Conservation (phyloP, 768 basidiomycete genomes). For the Myochromella boudieri region DNA sequence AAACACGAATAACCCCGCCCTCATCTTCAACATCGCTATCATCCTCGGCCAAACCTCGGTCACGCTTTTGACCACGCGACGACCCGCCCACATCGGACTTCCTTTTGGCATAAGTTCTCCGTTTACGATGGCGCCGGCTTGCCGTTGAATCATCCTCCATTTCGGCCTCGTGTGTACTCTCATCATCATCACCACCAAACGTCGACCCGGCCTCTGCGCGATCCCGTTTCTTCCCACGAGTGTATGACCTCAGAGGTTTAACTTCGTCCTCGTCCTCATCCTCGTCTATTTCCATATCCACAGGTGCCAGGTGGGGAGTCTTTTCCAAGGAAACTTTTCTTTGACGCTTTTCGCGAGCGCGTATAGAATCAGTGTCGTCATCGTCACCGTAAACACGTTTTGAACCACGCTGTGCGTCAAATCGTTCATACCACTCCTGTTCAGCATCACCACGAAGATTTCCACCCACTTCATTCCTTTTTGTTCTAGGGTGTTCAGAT, state of each 20-base stretch:
- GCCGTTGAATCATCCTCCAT: constrained; percentile 39
- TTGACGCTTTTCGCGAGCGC: constrained; percentile 50
- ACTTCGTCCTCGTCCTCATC: constrained; percentile 47
- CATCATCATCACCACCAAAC: constrained; percentile 64
- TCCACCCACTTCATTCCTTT: constrained; percentile 50
- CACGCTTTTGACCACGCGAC: constrained; percentile 64
- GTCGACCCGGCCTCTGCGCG: constrained; percentile 71
- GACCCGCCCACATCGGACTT: constrained; percentile 42
- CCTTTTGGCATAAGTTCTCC: constrained; percentile 54
- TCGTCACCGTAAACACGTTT: constrained; percentile 50
- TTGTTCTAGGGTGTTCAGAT: constrained; percentile 48
- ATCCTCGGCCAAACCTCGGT: constrained; percentile 52
- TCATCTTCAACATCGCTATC: constrained; percentile 42
- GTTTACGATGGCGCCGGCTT: constrained; percentile 52
- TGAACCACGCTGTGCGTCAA: constrained; percentile 37
- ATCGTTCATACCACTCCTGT: constrained; percentile 46
- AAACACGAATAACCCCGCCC: constrained; percentile 23
- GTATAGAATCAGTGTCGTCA: constrained; percentile 41
- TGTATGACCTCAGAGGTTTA: constrained; percentile 33
- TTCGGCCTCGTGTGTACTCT: constrained; percentile 36
- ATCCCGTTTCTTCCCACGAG: constrained; percentile 74
- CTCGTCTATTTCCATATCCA: constrained; percentile 49
- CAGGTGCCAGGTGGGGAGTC: constrained; percentile 31
- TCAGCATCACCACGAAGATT: constrained; percentile 48
- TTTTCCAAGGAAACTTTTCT: constrained; percentile 53